phyloP scores from a whole-genome alignment of 2,329 filamentous ascomycete species.

The Hypoxylon sp. region DNA sequence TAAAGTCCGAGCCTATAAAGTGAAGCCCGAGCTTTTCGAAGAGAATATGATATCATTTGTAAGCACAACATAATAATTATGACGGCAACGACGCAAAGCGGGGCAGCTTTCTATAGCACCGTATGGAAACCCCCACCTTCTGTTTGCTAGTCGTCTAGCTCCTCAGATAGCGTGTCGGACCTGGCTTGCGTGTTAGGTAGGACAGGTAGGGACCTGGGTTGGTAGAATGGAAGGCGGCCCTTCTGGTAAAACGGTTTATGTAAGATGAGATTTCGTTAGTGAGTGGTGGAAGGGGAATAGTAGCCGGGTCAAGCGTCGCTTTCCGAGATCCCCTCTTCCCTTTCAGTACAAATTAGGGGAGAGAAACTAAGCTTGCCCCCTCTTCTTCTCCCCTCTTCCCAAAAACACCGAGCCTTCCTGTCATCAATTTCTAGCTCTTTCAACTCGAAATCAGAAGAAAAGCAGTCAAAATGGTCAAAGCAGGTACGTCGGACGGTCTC shows the following conservation, averaged over 20 bases:
- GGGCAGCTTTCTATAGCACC: slow-evolving; percentile 30
- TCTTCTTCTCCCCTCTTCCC: slow-evolving; percentile 20
- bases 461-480: slow-evolving; percentile 95
- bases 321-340: slow-evolving; percentile 28
- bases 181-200: slow-evolving; percentile 4
- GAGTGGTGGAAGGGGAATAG: slow-evolving; percentile 9
- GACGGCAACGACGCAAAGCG: slow-evolving; percentile 41
- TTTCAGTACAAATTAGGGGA: slow-evolving; percentile 30
- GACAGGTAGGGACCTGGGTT: no score
- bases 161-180: slow-evolving; percentile 20
- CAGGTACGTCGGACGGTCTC: slow-evolving; percentile 51
- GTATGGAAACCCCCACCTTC: slow-evolving; percentile 24
- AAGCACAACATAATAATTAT: slow-evolving; percentile 38
- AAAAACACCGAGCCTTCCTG: slow-evolving; percentile 24
- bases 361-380: slow-evolving; percentile 12
- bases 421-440: slow-evolving; percentile 30
- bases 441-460: slow-evolving; percentile 41
- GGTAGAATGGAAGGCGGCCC: background rate
- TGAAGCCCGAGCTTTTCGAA: slow-evolving; percentile 31
- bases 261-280: slow-evolving; percentile 18
- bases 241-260: slow-evolving; percentile 31
- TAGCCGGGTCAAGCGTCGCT: slow-evolving; percentile 18
- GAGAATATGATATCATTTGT: slow-evolving; percentile 45
- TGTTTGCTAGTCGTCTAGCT: slow-evolving; percentile 1
- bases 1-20: slow-evolving; percentile 25